These are phyloP conservation scores for Galerina marginata DNA, from an alignment of 768 basidiomycete species.

Conservation along the genomic window DNA sequence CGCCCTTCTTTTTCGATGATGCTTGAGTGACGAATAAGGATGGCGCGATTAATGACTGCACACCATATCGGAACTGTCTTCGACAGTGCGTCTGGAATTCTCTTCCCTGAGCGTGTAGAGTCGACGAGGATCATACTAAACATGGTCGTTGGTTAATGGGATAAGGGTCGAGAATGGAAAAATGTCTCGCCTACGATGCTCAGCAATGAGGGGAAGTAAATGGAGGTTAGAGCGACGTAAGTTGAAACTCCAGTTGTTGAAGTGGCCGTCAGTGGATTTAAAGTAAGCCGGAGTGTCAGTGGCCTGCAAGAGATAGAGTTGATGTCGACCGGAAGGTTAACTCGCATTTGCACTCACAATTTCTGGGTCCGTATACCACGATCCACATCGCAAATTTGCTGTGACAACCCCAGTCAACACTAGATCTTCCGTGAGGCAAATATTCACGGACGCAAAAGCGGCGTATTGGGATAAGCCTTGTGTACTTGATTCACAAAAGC, in stretches of 20 bases:
- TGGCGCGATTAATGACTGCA: constrained; percentile 78
- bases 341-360: constrained; percentile 45
- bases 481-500: constrained; percentile 66
- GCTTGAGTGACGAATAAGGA: constrained; percentile 41
- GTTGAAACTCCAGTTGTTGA: constrained; percentile 84
- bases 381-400: constrained; percentile 94
- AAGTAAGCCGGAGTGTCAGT: constrained; percentile 70
- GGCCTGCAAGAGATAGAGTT: constrained; percentile 26
- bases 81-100: constrained; percentile 91
- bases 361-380: constrained; percentile 86
- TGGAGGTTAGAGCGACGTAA: constrained; percentile 85
- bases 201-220: constrained; percentile 61
- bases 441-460: constrained; percentile 55
- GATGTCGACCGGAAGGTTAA: not conserved
- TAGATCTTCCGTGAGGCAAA: not conserved
- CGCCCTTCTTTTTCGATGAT: constrained; percentile 3
- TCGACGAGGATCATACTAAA: constrained; percentile 84
- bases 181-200: constrained; percentile 18
- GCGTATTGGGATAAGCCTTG: constrained; percentile 45
- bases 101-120: constrained; percentile 91
- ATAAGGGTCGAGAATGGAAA: not conserved
- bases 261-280: constrained; percentile 92
- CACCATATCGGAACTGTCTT: constrained; percentile 98
- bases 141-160: not conserved
- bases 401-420: constrained; percentile 2